Evolutionary conservation across 2,329 filamentous ascomycete species (phyloP), one percentile per base, ranked within the genome.

Genomic region (Thermochaetoides dissita): DNA sequence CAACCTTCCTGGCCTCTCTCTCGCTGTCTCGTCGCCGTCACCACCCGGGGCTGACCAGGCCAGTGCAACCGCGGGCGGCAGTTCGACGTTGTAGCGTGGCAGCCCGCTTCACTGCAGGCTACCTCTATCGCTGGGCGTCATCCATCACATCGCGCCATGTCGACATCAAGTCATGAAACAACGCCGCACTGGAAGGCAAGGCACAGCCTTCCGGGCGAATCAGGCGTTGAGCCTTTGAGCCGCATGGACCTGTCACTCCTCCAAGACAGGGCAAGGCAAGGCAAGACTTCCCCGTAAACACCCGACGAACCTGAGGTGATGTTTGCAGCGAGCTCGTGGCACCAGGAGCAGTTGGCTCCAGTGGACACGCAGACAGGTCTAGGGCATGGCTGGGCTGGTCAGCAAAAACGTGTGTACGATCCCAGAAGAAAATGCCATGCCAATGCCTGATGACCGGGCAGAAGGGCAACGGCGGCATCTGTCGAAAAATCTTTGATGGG

Each of bases 241-340:
- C 17, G 17, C 17, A 24, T 24, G 17, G 17, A 12, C 10, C 10
- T 10, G 8, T n/a, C 7, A 8, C 34, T 35, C 29, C 29, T 31
- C 17, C 31, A 30, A 24, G 29, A 39, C 40, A 11, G 36, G 9
- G 6, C 11, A 34, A 8, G 8, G 6, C 10, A 24, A 12, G 31
- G 38, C 12, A 24, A 5, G 29, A 24, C 5, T 3, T 24, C 17
- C 37, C 42, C 43, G 43, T 41, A 24, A 39, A 45, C 33, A 42
- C 36, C 43, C 43, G 40, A 43, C 28, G 34, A 38, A 36, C 35
- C n/a, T 41, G 10, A 33, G 36, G 28, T 38, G 38, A 30, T 36
- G 30, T 6, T 34, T 7, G 10, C 24, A 36, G 33, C 10, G 10
- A 10, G 28, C 39, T 40, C 39, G 34, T 45, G 37, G 33, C 12